Conservation (phyloP, 306 rosid species). For the Argentina anserina region DNA sequence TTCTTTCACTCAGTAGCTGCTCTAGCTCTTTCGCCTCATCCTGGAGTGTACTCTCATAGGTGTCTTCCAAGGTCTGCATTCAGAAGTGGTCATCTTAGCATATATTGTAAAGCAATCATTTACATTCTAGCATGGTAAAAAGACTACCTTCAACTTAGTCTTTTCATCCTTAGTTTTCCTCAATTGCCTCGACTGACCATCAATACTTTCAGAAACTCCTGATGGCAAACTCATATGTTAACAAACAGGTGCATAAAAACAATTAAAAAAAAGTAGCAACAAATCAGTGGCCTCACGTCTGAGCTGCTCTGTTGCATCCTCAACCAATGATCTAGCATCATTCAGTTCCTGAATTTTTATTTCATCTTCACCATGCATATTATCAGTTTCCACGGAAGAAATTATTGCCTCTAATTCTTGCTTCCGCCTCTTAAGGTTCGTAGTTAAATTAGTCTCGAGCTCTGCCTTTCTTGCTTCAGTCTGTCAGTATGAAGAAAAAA, state of each 20-base stretch:
- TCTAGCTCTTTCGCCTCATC: slow-evolving; percentile 94
- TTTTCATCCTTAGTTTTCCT: slow-evolving; percentile 69
- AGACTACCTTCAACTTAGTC: slow-evolving; percentile 76
- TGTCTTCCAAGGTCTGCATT: slow-evolving; percentile 75
- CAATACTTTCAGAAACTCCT: slow-evolving; percentile 70
- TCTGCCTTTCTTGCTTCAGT: slow-evolving; percentile 88
- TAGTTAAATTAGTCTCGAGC: slow-evolving; percentile 92
- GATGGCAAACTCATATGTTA: slow-evolving; percentile 33
- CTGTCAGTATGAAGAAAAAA: slow-evolving; percentile 38
- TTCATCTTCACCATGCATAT: slow-evolving; percentile 56
- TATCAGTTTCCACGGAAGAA: slow-evolving; percentile 63
- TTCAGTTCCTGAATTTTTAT: slow-evolving; percentile 62
- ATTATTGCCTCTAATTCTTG: slow-evolving; percentile 85
- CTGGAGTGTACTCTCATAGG: slow-evolving; percentile 76
- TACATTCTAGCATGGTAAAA: slow-evolving; percentile 25
- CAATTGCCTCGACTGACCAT: slow-evolving; percentile 49
- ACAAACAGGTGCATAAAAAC: slow-evolving; percentile 22
- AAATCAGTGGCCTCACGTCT: slow-evolving; percentile 52
- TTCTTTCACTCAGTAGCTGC: slow-evolving; percentile 71
- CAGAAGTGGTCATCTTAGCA: slow-evolving; percentile 29
- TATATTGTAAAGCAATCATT: slow-evolving; percentile 22
- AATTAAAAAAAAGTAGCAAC: slow-evolving; percentile 1
- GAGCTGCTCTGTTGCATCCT: slow-evolving; percentile 67
- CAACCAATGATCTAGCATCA: slow-evolving; percentile 70
- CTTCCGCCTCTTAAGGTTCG: slow-evolving; percentile 89